phyloP scores from a whole-genome alignment of 2,329 filamentous ascomycete species.

The Penicillium sp. region DNA sequence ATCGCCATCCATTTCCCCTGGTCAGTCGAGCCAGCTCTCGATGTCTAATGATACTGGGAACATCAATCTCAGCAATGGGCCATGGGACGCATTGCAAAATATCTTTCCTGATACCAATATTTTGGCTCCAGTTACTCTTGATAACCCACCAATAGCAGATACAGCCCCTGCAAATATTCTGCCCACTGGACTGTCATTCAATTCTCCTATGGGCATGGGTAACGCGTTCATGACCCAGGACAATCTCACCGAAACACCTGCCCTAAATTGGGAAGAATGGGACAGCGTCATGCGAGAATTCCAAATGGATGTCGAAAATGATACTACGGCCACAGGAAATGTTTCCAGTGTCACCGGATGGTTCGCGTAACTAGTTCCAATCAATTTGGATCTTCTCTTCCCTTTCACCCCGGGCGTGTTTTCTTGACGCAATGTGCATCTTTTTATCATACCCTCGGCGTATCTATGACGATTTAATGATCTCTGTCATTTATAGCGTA shows the following conservation, averaged over 20 bases:
- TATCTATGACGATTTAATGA: background rate
- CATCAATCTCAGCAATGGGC: conserved; percentile 29
- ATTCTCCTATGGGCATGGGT: conserved; percentile 11
- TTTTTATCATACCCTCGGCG: background rate
- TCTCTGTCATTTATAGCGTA: background rate
- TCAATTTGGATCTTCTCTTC: background rate
- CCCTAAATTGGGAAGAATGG: conserved; percentile 37
- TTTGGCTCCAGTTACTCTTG: conserved; percentile 18
- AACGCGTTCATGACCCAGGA: conserved; percentile 17
- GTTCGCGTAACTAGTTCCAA: conserved; percentile 23
- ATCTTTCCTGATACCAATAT: conserved; percentile 32
- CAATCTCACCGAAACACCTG: conserved; percentile 14
- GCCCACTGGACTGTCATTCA: conserved; percentile 12
- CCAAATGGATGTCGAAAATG: conserved; percentile 36
- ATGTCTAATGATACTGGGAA: conserved; percentile 5
- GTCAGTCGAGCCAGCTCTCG: background rate
- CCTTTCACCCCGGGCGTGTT: background rate
- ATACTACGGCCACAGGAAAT: conserved; percentile 16
- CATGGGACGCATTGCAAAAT: conserved; percentile 23
- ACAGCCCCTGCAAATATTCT: conserved; percentile 5
- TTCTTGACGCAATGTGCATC: background rate
- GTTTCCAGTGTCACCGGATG: conserved; percentile 30
- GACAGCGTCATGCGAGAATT: conserved; percentile 43
- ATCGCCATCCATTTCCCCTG: background rate
- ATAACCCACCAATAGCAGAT: conserved; percentile 8